Evolutionary conservation across 1,284 basidiomycete genomes (phyloP).

Genomic region (Microbotryum saponariae): DNA sequence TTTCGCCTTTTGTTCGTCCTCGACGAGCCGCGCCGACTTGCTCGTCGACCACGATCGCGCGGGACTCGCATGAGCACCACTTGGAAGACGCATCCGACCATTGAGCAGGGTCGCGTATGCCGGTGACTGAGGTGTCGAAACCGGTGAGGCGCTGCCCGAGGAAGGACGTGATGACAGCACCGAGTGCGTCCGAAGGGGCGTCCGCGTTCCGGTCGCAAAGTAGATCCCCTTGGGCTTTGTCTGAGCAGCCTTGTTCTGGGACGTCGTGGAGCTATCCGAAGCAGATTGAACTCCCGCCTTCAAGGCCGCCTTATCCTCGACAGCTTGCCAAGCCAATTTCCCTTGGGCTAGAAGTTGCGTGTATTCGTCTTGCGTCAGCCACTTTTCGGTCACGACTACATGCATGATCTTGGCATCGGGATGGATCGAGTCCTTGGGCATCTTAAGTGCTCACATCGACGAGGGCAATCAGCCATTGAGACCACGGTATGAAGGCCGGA

Average conservation of each 20-base stretch:
- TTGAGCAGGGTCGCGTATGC: constrained; percentile 10
- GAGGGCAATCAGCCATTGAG: background rate
- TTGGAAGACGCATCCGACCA: constrained; percentile 18
- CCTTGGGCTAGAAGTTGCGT: constrained; percentile 3
- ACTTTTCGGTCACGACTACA: constrained; percentile 26
- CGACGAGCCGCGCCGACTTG: constrained; percentile 11
- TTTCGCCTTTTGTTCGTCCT: constrained; percentile 16
- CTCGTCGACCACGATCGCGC: constrained; percentile 12
- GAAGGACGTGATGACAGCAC: background rate
- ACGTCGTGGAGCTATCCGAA: no score
- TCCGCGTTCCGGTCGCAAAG: constrained; percentile 18
- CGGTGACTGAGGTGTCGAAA: constrained; percentile 1
- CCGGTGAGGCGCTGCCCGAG: background rate
- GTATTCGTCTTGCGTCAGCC: constrained; percentile 24
- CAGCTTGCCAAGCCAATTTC: constrained; percentile 26
- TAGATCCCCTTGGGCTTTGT: constrained; percentile 9
- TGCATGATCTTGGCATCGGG: constrained; percentile 19
- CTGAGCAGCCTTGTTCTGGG: background rate
- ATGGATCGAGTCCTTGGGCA: constrained; percentile 22
- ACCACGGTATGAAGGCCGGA: no score
- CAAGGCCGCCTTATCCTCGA: no score
- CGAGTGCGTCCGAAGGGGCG: constrained; percentile 24
- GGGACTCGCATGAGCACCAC: background rate
- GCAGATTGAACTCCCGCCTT: no score
- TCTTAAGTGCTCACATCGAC: background rate